Evolutionary conservation across 2,329 filamentous ascomycete genomes (phyloP), one percentile per base, ranked within the genome.

Genomic region (Penicillium italicum): DNA sequence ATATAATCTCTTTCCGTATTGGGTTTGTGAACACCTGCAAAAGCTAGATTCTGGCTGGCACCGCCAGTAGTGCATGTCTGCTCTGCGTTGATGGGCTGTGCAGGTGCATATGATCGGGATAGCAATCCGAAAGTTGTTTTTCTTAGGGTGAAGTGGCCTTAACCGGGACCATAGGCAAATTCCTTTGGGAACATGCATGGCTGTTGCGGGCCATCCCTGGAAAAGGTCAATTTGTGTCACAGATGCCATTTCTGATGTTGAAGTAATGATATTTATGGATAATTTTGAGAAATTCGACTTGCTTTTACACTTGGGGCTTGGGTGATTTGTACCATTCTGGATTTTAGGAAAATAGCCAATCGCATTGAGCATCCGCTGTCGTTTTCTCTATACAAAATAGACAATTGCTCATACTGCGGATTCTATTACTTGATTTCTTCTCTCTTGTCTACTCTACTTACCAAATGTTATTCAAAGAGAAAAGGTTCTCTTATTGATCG

Each of bases 11-110:
- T 1, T 91, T 96, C 63, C 85, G 86, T 1, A 77, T 74, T 1
- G 89, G 88, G 70, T 96, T 91, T 0, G 89, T 88, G 67, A 87
- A 96, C 18, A 87, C 87, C 70, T 88, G 84, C 49, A 96, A 75
- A 87, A 0, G 87, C 89, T 2, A 95, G 69, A 67, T 86, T 91
- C 77, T 95, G 90, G 60, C 85, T 89, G 2, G 91, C 91, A 12
- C 91, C 91, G 37, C 90, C 90, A 0, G 89, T 89, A 67, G 96
- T 86, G 66, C 85, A 88, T 48, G 96, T 86, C 24, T 88, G 80
- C 2, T 84, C 79, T 6, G 79, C 69, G 18, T 71, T 65, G 28
- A 84, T 76, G 3, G 73, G 66, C 2, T 71, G 62, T 0, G 60
- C 24, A 0, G 64, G 65, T 0, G 73, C 70, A 68, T 89, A 92